Evolutionary conservation across 129 eudicot species (phyloP), one percentile per base, ranked within the genome.

Genomic region (Smallanthus sonchifolius): DNA sequence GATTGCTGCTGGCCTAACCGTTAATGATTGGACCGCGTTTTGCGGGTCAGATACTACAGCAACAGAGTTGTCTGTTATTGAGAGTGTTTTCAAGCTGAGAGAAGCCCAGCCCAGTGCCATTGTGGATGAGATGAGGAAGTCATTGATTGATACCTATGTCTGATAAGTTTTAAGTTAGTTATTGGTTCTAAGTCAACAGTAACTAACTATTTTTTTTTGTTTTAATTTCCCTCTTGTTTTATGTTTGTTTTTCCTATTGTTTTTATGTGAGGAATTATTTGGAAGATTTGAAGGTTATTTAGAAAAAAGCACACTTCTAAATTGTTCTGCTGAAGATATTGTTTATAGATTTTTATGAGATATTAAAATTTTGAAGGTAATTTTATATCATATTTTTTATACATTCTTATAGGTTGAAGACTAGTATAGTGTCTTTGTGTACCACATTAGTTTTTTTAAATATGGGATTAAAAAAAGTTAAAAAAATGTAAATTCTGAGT

Each of bases 21-120:
- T 86, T 35, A 91, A 91, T 19, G 95, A 91, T 75, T 91, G 95
- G 97, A 86, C 95, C 7, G 90, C 95, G 0, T 91, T 91, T 59
- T 86, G 92, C 40, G 97, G 97, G 1, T 86, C 90, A 0, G 95
- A 88, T 76, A 88, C 97, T 4, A 88, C 97, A 3, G 91, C 95
- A 36, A 91, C 97, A 0, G 95, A 91, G 30, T 48, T 91, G 62
- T 84, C 91, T 30, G 89, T 88, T 14, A 86, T 91, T 5, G 95
- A 91, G 81, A 86, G 90, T 44, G 92, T 91, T 15, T 91, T 91
- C 86, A 91, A 88, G 87, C 66, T 88, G 67, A 86, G 91, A 76
- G 95, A 88, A 73, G 89, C 92, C 36, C 87, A 88, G 62, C 97
- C 97, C 0, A 86, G 79, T 36, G 85, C 95, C 35, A 83, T 88